Conservation (phyloP, 495 filamentous ascomycete species). For the Annulohypoxylon nitens region DNA sequence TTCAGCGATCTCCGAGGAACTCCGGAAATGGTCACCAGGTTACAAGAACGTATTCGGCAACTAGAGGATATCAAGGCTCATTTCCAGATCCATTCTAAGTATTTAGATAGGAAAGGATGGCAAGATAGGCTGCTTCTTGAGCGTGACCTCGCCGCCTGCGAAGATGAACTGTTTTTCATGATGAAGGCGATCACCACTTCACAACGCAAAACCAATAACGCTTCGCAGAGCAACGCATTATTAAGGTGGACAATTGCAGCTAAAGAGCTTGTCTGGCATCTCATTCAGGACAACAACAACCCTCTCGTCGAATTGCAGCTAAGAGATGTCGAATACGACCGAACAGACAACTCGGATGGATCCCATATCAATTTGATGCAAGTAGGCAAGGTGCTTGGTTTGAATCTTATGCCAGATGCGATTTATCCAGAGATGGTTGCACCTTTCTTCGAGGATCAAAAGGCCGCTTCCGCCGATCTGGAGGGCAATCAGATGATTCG, state of each 20-base stretch:
- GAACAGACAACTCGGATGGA: slow-evolving; percentile 95
- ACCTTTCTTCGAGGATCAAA: slow-evolving; percentile 79
- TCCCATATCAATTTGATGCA: slow-evolving; percentile 94
- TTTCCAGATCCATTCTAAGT: slow-evolving; percentile 91
- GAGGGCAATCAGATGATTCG: slow-evolving; percentile 79
- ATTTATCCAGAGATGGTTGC: slow-evolving; percentile 96
- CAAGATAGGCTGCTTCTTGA: slow-evolving; percentile 87
- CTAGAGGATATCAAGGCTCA: slow-evolving; percentile 97
- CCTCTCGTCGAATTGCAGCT: slow-evolving; percentile 95
- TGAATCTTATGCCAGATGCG: slow-evolving; percentile 89
- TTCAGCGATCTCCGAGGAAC: slow-evolving; percentile 96
- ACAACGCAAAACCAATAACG: slow-evolving; percentile 84
- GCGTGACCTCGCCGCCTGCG: slow-evolving; percentile 86
- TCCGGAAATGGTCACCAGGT: slow-evolving; percentile 89
- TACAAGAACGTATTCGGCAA: slow-evolving; percentile 93
- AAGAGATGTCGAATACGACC: slow-evolving; percentile 87
- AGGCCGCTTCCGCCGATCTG: slow-evolving; percentile 64
- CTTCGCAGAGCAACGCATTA: slow-evolving; percentile 77
- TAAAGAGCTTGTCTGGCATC: slow-evolving; percentile 95
- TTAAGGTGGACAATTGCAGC: slow-evolving; percentile 91
- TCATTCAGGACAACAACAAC: slow-evolving; percentile 85
- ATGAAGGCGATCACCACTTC: slow-evolving; percentile 99
- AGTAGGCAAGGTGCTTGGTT: slow-evolving; percentile 82
- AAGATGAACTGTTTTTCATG: slow-evolving; percentile 99
- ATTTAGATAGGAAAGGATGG: slow-evolving; percentile 91